Percentiles rank a stretch among this genome's conserved stretches.
Evolutionary conservation across 2,329 filamentous ascomycete genomes (phyloP).

Genomic region (Trichophyton verrucosum): DNA sequence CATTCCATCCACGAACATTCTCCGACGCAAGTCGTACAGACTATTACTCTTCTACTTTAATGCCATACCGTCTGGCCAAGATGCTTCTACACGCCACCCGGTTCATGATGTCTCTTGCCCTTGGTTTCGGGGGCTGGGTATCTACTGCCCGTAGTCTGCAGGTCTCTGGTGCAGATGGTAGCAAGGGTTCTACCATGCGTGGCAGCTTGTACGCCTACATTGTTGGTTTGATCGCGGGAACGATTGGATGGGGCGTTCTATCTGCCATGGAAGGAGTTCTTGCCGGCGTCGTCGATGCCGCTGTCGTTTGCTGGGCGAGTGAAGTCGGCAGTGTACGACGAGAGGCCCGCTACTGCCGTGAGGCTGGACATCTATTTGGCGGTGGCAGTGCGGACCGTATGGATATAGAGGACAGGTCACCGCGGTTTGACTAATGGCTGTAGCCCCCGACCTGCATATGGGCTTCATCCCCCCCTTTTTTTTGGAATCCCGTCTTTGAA

Average conservation of each 20-base stretch:
- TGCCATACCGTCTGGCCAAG: conserved; percentile 84
- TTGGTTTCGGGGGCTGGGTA: conserved; percentile 96
- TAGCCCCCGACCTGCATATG: background rate
- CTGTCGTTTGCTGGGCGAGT: conserved; percentile 87
- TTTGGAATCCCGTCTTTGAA: background rate
- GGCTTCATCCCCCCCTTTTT: background rate
- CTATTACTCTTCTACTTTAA: conserved; percentile 43
- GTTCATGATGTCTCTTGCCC: conserved; percentile 75
- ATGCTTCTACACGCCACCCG: conserved; percentile 81
- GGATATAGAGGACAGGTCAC: background rate
- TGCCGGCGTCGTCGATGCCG: conserved; percentile 74
- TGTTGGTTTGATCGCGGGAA: conserved; percentile 79
- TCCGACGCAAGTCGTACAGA: conserved; percentile 29
- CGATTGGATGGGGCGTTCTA: conserved; percentile 88
- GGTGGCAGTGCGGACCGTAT: conserved; percentile 28
- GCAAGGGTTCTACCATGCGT: conserved; percentile 35
- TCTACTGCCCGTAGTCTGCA: conserved; percentile 70
- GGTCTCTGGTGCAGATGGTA: conserved; percentile 38
- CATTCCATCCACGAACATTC: conserved; percentile 35
- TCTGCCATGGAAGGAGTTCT: conserved; percentile 83
- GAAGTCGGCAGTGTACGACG: conserved; percentile 56
- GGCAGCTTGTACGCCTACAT: conserved; percentile 92
- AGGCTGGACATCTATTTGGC: conserved; percentile 80
- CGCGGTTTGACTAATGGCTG: background rate
- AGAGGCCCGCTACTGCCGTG: conserved; percentile 70